Base-by-base conservation (phyloP, 2,329 filamentous ascomycete species). In the Dactylellina leptospora region DNA sequence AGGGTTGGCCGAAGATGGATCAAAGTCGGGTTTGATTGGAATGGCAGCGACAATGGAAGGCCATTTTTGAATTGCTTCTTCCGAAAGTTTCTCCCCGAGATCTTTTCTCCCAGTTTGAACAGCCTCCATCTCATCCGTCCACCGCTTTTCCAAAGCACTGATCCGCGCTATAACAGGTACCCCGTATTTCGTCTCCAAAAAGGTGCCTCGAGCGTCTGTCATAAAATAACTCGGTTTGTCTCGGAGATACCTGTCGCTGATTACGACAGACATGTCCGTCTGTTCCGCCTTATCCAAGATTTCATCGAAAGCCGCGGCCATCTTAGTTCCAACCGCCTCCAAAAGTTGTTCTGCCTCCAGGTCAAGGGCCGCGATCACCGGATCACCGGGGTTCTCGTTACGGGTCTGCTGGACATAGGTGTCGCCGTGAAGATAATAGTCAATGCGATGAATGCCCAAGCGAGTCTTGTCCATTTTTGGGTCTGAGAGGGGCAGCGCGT, bases 1-100 rank as follows among this genome's bases (percentile, higher is more conserved):
- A 40, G 59, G 59, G 5, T 48, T 55, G 13, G 48, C 59, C 16
- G 59, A 63, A 55, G 59, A 45, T 20, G 59, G 59, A 28, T 63
- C 59, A 16, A 63, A 63, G 48, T 48, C 38, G n/a, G 59, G 25
- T 25, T 55, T 40, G 20, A 63, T 42, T 4, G 59, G 59, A 4
- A 63, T 63, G 18, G 48, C 20, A 4, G 59, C 48, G 27, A 63
- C 50, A n/a, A 63, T 40, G 38, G 59, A 55, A 48, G 59, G 59
- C 59, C 59, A 63, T 28, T 63, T 63, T 40, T 63, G 59, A 11
- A 22, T 40, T 63, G 59, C 59, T 28, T 63, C 59, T 10, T 44
- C 13, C 4, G 59, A 55, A 9, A 63, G 48, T 13, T 38, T 63
- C 20, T 47, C 59, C 9, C 59, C 59, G 28, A 63, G 59, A 20